Conservation (phyloP, 2,329 filamentous ascomycete genomes). For the Pyrenophora seminiperda region DNA sequence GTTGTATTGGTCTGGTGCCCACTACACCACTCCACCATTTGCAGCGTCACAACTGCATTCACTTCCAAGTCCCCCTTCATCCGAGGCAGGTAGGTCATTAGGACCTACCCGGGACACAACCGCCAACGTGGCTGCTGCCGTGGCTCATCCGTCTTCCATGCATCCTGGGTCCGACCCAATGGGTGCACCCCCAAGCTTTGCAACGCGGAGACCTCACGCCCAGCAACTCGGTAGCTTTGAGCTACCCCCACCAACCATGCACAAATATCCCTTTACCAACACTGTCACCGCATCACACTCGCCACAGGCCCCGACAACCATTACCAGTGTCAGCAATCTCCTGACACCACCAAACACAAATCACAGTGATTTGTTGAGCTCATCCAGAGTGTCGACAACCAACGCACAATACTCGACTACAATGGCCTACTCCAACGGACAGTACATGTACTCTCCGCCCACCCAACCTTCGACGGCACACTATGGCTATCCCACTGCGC, state of each 20-base stretch:
- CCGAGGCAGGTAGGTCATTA: slow-evolving; percentile 50
- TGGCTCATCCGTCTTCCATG: slow-evolving; percentile 66
- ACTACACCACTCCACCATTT: slow-evolving; percentile 45
- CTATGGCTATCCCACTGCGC: slow-evolving; percentile 56
- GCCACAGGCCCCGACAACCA: slow-evolving; percentile 53
- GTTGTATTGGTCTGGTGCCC: slow-evolving; percentile 55
- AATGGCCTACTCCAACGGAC: slow-evolving; percentile 63
- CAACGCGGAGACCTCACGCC: slow-evolving; percentile 71
- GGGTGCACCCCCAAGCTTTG: slow-evolving; percentile 68
- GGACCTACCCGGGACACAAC: slow-evolving; percentile 51
- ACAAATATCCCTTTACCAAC: slow-evolving; percentile 57
- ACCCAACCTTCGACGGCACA: slow-evolving; percentile 62
- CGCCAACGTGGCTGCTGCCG: slow-evolving; percentile 67
- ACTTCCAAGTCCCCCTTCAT: slow-evolving; percentile 49
- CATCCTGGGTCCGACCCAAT: slow-evolving; percentile 65
- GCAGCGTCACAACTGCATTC: slow-evolving; percentile 49
- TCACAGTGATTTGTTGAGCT: slow-evolving; percentile 65
- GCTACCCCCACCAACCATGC: slow-evolving; percentile 64
- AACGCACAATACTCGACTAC: slow-evolving; percentile 61
- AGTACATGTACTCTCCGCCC: slow-evolving; percentile 64
- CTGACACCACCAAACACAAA: slow-evolving; percentile 67
- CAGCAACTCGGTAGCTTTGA: slow-evolving; percentile 71
- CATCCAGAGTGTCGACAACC: slow-evolving; percentile 65
- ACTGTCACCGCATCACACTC: slow-evolving; percentile 51
- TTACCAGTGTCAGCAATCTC: slow-evolving; percentile 64